phyloP scores from a whole-genome alignment of 2,329 filamentous ascomycete genomes.

The Phyllosticta citribraziliensis region DNA sequence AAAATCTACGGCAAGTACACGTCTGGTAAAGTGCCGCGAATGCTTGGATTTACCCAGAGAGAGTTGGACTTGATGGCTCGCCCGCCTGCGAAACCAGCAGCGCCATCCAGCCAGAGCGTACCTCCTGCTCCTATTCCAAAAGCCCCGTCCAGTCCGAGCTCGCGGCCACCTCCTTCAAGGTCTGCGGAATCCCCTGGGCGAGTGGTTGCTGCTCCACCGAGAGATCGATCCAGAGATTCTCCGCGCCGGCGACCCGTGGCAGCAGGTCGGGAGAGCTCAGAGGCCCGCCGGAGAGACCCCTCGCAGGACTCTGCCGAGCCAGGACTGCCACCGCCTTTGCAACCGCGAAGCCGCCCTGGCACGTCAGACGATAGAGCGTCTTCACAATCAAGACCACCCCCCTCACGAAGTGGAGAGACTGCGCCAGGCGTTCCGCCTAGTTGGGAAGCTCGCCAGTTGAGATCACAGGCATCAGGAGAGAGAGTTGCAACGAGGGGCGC shows the following conservation, averaged over 20 bases:
- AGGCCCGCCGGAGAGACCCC: background rate
- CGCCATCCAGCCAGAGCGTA: constrained; percentile 5
- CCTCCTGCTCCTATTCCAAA: constrained; percentile 13
- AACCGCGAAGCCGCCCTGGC: constrained; percentile 16
- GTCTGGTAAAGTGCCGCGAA: constrained; percentile 66
- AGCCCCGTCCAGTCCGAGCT: background rate
- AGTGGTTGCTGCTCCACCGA: background rate
- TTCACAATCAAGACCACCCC: constrained; percentile 1
- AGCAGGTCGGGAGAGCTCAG: background rate
- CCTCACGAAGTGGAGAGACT: background rate
- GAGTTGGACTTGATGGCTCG: constrained; percentile 70
- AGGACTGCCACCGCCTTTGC: constrained; percentile 3
- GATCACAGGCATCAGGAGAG: constrained; percentile 18
- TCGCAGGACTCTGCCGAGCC: background rate
- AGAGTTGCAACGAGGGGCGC: constrained; percentile 23
- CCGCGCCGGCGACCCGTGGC: background rate
- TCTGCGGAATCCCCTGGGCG: constrained; percentile 5
- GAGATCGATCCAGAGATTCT: background rate
- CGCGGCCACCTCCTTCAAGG: constrained; percentile 4
- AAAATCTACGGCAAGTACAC: constrained; percentile 98
- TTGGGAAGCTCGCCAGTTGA: constrained; percentile 9
- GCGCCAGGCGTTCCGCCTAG: constrained; percentile 13
- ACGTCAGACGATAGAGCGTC: constrained; percentile 20
- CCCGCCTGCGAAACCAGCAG: constrained; percentile 9
- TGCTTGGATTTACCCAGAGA: constrained; percentile 71